Base-by-base conservation (phyloP, 2,329 filamentous ascomycete genomes). In the Trichoderma sp. region DNA sequence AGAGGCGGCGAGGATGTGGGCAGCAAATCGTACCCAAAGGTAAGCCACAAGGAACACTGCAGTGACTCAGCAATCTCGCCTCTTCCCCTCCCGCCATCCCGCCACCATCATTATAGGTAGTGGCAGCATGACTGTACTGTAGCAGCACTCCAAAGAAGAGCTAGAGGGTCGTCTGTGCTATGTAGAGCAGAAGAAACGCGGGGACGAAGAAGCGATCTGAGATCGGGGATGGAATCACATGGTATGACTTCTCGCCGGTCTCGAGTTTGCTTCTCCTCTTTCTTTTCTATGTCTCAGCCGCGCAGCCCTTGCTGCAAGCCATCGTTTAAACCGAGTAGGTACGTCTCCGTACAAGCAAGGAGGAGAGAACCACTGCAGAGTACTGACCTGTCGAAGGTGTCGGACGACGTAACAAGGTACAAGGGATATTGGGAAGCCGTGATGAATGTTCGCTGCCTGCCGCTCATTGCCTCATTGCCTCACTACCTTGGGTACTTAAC, bases 401-500 rank as follows among this genome's bases (percentile, higher is more conserved):
- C 17, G 28, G 34, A 14, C 9, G 21, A 3, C 21, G 21, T 24
- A 24, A n/a, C n/a, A n/a, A 24, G 21, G 21, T 34, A 34, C 50
- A 28, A 15, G 48, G 17, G 19, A 51, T 26, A 39, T 4, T 39
- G 34, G 34, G 12, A 39, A 39, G 12, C 50, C 19, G 57, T 30
- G 28, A 44, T 34, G n/a, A 44, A 28, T 50, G 21, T 19, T 50
- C 14, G 45, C 45, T 60, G 57, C 57, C 57, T 51, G 48, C 19
- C 47, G 21, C 45, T 52, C 58, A 61, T 61, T 61, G 51, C 58
- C 58, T 52, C 47, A 61, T 44, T 44, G 34, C 58, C 45, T 61
- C 47, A 61, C 57, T 34, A 60, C n/a, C n/a, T n/a, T n/a, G n/a
- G 3, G 21, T 24, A 24, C 58, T 30, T 48, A 44, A 48, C 39